These are phyloP conservation scores for Pelagophyceae sp. DNA, from an alignment of 352 stramenopile species.

Conservation along the genomic window DNA sequence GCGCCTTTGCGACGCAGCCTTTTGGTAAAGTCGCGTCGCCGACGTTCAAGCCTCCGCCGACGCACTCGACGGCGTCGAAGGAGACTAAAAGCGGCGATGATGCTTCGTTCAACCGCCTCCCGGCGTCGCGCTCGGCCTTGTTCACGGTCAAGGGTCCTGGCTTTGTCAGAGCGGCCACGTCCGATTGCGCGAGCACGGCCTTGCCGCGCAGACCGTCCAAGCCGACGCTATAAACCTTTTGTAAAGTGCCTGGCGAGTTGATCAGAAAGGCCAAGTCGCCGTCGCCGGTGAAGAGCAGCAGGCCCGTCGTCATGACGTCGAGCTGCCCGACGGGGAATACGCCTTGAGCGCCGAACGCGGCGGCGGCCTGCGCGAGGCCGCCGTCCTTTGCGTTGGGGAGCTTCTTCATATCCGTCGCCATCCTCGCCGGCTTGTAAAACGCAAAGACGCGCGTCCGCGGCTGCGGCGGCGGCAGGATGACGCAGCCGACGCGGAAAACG, in stretches of 20 bases:
- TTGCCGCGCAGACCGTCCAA: background rate
- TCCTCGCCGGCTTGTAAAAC: background rate
- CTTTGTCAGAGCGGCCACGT: background rate
- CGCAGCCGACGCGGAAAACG: too few species aligned
- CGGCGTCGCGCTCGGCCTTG: background rate
- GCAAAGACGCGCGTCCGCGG: background rate
- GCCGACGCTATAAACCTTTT: background rate
- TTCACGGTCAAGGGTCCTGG: background rate
- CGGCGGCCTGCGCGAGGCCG: background rate
- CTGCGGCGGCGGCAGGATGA: background rate
- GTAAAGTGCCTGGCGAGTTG: background rate
- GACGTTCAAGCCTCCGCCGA: background rate
- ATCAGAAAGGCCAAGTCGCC: background rate
- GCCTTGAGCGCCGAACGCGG: background rate
- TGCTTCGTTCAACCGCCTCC: background rate
- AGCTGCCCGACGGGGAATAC: background rate
- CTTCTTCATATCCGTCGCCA: background rate
- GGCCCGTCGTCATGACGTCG: conserved; percentile 2
- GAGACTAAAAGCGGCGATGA: background rate
- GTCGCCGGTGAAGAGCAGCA: conserved; percentile 5
- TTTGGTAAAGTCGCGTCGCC: background rate
- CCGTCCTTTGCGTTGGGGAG: background rate
- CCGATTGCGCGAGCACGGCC: background rate
- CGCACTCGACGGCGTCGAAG: background rate
- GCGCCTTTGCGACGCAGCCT: background rate